phyloP scores from a whole-genome alignment of 805 yeast species.

The Metahyphopichia silvanorum region DNA sequence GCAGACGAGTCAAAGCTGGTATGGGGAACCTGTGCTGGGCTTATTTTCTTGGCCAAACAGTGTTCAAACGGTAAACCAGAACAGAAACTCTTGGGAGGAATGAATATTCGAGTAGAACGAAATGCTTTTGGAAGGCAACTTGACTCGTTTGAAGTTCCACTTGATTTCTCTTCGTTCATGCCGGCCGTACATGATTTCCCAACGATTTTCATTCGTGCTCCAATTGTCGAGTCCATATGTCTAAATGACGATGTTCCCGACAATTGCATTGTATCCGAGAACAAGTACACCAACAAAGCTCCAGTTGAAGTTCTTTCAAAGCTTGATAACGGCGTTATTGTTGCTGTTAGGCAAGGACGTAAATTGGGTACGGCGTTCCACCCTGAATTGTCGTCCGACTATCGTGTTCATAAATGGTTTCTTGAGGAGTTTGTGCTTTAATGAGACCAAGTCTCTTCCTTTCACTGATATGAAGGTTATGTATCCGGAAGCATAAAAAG shows the following conservation, averaged over 20 bases:
- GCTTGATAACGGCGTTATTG: slow-evolving; percentile 44
- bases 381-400: slow-evolving; percentile 65
- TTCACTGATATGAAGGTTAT: no score
- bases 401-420: slow-evolving; percentile 69
- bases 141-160: slow-evolving; percentile 53
- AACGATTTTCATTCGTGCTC: slow-evolving; percentile 71
- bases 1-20: slow-evolving; percentile 47
- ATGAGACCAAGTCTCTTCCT: no score
- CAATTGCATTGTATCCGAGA: slow-evolving; percentile 15
- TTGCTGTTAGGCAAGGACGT: slow-evolving; percentile 70
- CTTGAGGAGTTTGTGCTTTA: slow-evolving; percentile 58
- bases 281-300: slow-evolving; percentile 18
- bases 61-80: slow-evolving; percentile 50
- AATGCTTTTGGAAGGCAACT: slow-evolving; percentile 80
- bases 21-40: slow-evolving; percentile 90
- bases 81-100: slow-evolving; percentile 59
- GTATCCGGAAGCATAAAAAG: no score
- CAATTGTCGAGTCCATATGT: slow-evolving; percentile 43
- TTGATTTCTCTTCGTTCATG: slow-evolving; percentile 46
- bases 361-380: slow-evolving; percentile 76
- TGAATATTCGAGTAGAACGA: slow-evolving; percentile 61
- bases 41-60: slow-evolving; percentile 59
- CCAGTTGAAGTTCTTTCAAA: slow-evolving; percentile 42
- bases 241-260: slow-evolving; percentile 5
- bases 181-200: slow-evolving; percentile 37